Evolutionary conservation across 192 early-diverging fungal species (phyloP), one percentile per base, ranked within the genome.

Genomic region (Chytriomyces confervae): DNA sequence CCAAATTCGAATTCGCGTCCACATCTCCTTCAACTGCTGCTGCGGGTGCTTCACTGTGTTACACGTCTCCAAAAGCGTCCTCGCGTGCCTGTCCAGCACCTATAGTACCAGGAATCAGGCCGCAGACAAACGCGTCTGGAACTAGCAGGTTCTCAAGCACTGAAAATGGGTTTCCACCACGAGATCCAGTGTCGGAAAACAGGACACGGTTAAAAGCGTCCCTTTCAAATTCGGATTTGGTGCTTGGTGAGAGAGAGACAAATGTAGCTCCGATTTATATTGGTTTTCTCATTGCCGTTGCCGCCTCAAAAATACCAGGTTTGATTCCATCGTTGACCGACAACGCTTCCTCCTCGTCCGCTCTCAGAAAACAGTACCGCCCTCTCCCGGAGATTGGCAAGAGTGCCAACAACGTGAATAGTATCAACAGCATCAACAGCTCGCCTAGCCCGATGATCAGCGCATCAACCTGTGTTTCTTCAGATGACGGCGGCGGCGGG

Each of bases 191-290:
- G 1, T 47, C 27, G 13, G 66, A 68, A 48, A 68, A 47, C 13
- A n/a, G 69, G 57, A 6, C 72, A 44, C 24, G 72, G 27, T 47
- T 74, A 44, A 74, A 74, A 74, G 62, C 60, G 20, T 74, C 72
- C 7, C 47, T 74, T n/a, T 74, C 72, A 20, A 74, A 62, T 62
- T 74, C 72, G 44, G 72, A 74, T 74, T 62, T 74, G 72, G 36
- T 20, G n/a, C 36, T 72, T 1, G 69, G 69, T 61, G 18, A 24
- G 69, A 20, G 23, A 23, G 3, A n/a, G 44, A 27, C 24, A 20
- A 3, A 57, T n/a, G 20, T 5, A 1, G 20, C 36, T 27, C 11
- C 36, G 36, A 36, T 36, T 36, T 36, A 36, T 36, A 36, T 36
- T 36, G 36, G 36, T 36, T 36, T 36, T 36, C 36, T 36, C 36